These are phyloP conservation scores for Phanerodontia chrysosporium DNA, from an alignment of 768 basidiomycete genomes.

Conservation along the genomic window DNA sequence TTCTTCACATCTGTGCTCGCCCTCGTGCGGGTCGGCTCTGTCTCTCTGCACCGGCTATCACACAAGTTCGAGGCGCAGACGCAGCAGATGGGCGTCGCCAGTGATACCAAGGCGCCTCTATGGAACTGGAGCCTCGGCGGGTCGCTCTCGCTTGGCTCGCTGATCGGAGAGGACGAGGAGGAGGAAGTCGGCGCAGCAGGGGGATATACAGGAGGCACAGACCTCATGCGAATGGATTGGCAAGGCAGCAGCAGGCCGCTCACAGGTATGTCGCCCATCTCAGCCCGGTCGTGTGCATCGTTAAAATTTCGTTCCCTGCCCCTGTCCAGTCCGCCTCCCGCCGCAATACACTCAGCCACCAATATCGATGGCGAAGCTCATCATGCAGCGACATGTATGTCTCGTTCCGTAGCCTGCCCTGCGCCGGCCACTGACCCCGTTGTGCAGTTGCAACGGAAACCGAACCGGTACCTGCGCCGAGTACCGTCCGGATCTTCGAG, in stretches of 20 bases:
- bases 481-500: slow-evolving; percentile 18
- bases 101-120: slow-evolving; percentile 10
- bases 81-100: slow-evolving; percentile 1
- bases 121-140: slow-evolving; percentile 24
- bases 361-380: slow-evolving; percentile 29
- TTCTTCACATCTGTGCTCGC: slow-evolving; percentile 18
- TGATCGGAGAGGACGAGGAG: slow-evolving; percentile 25
- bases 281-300: slow-evolving; percentile 1
- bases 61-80: slow-evolving; percentile 17
- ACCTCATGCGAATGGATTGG: slow-evolving; percentile 25
- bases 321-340: slow-evolving; percentile 13
- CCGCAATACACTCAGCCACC: slow-evolving; percentile 22
- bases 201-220: slow-evolving; percentile 22
- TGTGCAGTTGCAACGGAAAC: slow-evolving; percentile 21
- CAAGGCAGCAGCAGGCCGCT: slow-evolving; percentile 17
- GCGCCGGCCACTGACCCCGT: not conserved
- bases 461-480: slow-evolving; percentile 19
- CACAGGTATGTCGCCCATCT: slow-evolving; percentile 12
- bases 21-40: slow-evolving; percentile 22
- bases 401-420: not conserved
- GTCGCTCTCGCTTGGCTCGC: slow-evolving; percentile 22
- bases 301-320: not conserved
- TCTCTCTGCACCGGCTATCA: slow-evolving; percentile 21
- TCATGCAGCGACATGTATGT: slow-evolving; percentile 30
- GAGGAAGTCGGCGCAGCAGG: slow-evolving; percentile 1